Base-by-base conservation (phyloP, 23 red algal species). In the Porphyridium purpureum region DNA sequence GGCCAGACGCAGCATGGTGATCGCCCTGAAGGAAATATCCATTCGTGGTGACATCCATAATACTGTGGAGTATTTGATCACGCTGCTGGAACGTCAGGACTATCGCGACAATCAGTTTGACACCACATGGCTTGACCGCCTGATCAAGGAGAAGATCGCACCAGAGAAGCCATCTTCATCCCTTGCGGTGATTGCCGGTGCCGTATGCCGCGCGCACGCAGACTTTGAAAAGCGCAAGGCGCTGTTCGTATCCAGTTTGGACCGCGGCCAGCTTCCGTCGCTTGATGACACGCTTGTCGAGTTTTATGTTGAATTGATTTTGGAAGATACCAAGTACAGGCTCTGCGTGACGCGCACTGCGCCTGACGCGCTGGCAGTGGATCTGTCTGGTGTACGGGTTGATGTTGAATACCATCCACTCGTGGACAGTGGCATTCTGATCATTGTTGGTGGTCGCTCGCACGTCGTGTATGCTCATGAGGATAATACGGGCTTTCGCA, bases 21-120 rank as follows among this genome's bases (percentile, higher is more conserved):
- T 98, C 5, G 90, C 90, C 9, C 59, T 98, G 41, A 86, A 86
- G 21, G 90, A 98, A 47, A 41, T 98, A 7, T 78, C 76, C 0
- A 86, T 98, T 42, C 79, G 90, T 25, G 90, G 90, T 1, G 90
- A 98, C 34, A 98, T 98, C 47, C 72, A 80, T 35, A 98, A 78
- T 14, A 86, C 90, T 11, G 81, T 86, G 8, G 80, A 98, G 48
- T 86, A 98, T 54, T 54, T 98, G 0, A 75, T 86, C 32, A 81
- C 62, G 49, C 61, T 98, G 53, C 75, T 98, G 25, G 80, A 86
- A 31, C 61, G 75, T 40, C 41, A 80, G 49, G 72, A 54, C 41
- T 98, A 79, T 35, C 67, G 70, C 28, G 77, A 80, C 21, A 86
- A 86, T 55, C 51, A 59, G 15, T 69, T 98, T 34, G 52, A 47